Base-by-base conservation (phyloP, 2,329 filamentous ascomycete genomes). In the Nothopassalora personata region DNA sequence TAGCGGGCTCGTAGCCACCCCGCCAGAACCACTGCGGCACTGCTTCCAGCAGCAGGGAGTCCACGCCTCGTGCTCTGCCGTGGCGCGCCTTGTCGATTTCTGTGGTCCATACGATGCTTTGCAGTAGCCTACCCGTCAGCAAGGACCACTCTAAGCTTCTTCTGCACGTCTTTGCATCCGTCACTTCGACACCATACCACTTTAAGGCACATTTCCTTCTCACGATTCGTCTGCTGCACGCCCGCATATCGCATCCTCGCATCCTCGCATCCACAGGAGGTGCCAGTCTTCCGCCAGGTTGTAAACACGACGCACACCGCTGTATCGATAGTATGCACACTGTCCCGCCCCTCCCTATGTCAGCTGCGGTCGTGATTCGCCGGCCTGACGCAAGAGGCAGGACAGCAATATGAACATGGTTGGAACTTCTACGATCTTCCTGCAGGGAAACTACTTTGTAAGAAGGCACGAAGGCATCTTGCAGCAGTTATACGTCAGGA, bases 71-170 rank as follows among this genome's bases (percentile, higher is more conserved):
- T 59, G 62, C 39, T 52, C 39, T 49, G 52, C 47, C 51, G 60
- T 60, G 54, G 51, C 53, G 5, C 18, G 39, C 39, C 39, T 43
- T 59, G 52, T 47, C 45, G 11, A 18, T 51, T 46, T 53, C 30
- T 31, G 39, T 39, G 51, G 54, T 58, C 51, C 55, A 58, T 48
- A 64, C 60, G 62, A 64, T 64, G 58, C 62, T 59, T 62, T 63
- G 62, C 62, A 64, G 53, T 64, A 63, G 62, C 54, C 39, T 19
- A 13, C 15, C 31, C 23, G 19, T 55, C 51, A 52, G 58, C 56
- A 54, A 19, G 36, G 56, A 31, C 33, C 49, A 48, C 43, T 47
- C 43, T 45, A 58, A 62, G 48, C 60, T 59, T 54, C 23, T 33
- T 56, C 55, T 58, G 58, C 58, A 54, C 36, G 48, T 23, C 57